Base-by-base conservation (phyloP, 2,329 filamentous ascomycete species). In the Seiridium cupressi region DNA sequence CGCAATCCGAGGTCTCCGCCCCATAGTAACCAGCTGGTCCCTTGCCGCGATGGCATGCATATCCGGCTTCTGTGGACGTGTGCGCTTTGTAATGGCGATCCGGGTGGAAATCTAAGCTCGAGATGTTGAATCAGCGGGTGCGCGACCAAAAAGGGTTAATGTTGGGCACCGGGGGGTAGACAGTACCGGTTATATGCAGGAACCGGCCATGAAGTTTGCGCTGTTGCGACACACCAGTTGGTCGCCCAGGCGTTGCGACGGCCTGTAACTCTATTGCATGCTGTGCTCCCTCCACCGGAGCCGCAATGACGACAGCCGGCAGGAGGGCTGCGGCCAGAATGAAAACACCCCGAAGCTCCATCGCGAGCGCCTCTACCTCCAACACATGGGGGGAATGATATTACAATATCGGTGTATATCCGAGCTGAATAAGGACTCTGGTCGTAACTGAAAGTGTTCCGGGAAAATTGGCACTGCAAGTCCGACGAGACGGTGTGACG, bases 1-100 rank as follows among this genome's bases (percentile, higher is more conserved):
- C 95, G 81, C 95, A 99, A 61, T 92, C 91, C 7, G 91, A 91
- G 1, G 88, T 92, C 74, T 95, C 91, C 59, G 93, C 89, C 69
- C 95, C 95, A 71, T 92, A 95, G 55, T 84, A 81, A 51, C 93
- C 94, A 6, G 94, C 90, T 5, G 86, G 79, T 10, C 95, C 95
- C 61, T 86, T 79, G 61, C 89, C 88, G 59, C 88, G 84, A 72
- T 99, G 95, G 76, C 95, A 99, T 62, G 89, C 89, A 63, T 84
- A 77, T 36, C 85, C 82, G 66, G 86, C 81, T 44, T 84, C 81
- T 49, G 90, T 90, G 32, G 90, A 90, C 9, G 91, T 85, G 73
- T 93, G 89, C 6, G 84, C 76, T 74, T 92, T 89, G 81, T 97
- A 99, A 76, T 91, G 91, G 48, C 86, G 85, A 74, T 99, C 95